Base-by-base conservation (phyloP, 176 grass and related monocot genomes). In the Echinochloa phyllopogon region DNA sequence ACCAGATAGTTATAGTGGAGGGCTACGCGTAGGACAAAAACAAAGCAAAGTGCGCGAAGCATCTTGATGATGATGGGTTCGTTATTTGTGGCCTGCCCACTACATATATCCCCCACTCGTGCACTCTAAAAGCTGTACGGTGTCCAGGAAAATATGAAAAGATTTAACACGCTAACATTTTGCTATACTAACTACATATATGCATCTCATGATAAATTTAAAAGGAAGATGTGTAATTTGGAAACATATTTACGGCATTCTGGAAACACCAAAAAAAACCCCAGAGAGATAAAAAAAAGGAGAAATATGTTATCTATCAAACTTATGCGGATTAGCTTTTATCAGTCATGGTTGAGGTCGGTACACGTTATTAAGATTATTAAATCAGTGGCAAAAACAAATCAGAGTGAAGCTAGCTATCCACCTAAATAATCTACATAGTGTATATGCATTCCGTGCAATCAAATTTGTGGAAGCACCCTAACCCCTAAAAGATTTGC, bases 41-140 rank as follows among this genome's bases (percentile, higher is more conserved):
- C 40, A 77, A 74, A 45, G 40, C 8, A 5, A 55, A 27, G 57
- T 80, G 76, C 65, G 6, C 15, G 21, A 49, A 69, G 42, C 56
- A 64, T 80, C 76, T 73, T n/a, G 21, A 43, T 44, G 21, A 43
- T 44, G 55, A 72, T 63, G 15, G 7, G 59, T 80, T 56, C 12
- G 45, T 64, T 80, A 53, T 21, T 69, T 51, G 44, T 80, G 44
- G 67, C 44, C 67, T 62, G 18, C 56, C 78, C 63, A 80, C 78
- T 17, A 68, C 17, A 64, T 36, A 68, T 25, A 64, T 36, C 76
- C 51, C 45, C 64, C 79, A 69, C 65, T 57, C 50, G 65, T 70
- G 79, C 67, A 78, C 56, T 48, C 25, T 53, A 39, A 61, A 59
- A 82, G 79, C 8, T 18, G 38, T 56, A 71, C 51, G 39, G 39